phyloP scores from a whole-genome alignment of 225 moss, liverwort and hornwort species.

The Physcomitrium patens region DNA sequence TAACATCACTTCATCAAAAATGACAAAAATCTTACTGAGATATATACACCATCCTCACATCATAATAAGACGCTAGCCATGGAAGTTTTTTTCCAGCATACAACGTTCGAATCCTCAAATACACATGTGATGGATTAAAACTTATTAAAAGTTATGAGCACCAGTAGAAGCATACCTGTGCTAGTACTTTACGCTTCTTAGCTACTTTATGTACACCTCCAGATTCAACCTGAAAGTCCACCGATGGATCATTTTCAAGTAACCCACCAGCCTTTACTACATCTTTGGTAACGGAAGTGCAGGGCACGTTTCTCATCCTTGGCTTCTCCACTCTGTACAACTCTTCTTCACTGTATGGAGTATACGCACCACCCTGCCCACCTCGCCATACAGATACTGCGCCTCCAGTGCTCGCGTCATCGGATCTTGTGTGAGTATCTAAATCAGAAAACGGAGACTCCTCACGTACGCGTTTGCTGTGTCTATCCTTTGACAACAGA shows the following conservation, averaged over 20 bases:
- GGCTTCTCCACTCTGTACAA: conserved; percentile 45
- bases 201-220: conserved; percentile 60
- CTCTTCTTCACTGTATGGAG: conserved; percentile 35
- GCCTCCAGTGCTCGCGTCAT: conserved; percentile 50
- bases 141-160: conserved; percentile 18
- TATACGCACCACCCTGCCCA: conserved; percentile 63
- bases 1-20: background rate
- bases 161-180: conserved; percentile 60
- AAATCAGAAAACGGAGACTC: conserved; percentile 51
- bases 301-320: conserved; percentile 26
- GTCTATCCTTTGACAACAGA: conserved; percentile 56
- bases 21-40: too few species aligned
- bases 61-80: conserved; percentile 5
- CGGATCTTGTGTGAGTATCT: conserved; percentile 47
- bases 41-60: background rate
- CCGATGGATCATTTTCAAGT: conserved; percentile 38
- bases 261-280: conserved; percentile 42
- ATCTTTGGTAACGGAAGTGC: conserved; percentile 31
- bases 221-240: conserved; percentile 38
- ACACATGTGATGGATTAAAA: conserved; percentile 8
- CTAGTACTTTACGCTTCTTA: conserved; percentile 81
- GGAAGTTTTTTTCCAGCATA: background rate
- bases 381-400: conserved; percentile 49
- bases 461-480: conserved; percentile 45
- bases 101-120: conserved; percentile 14